Evolutionary conservation across 257 asterid species (phyloP).

Genomic region (Nicotiana tabacum): DNA sequence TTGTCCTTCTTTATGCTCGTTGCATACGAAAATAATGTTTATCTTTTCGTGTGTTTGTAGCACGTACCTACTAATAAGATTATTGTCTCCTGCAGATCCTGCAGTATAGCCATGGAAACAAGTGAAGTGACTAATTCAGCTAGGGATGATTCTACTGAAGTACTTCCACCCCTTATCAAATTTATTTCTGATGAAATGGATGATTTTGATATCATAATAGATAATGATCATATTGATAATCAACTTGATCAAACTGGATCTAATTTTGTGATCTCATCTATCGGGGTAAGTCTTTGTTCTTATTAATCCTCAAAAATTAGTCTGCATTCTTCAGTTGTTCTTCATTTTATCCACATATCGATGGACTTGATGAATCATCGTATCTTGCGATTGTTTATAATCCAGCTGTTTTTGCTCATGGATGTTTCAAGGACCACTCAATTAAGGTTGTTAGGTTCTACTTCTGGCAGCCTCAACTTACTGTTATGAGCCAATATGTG

Average conservation of each 20-base stretch:
- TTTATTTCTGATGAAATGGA: conserved; percentile 39
- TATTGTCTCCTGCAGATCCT: neutral
- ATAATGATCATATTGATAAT: neutral
- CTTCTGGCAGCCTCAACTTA: neutral
- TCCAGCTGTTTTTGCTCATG: neutral
- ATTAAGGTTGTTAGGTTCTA: neutral
- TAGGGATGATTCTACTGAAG: conserved; percentile 15
- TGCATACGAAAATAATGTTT: neutral
- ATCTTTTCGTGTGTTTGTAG: neutral
- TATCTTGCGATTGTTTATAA: neutral
- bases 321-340: neutral
- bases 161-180: conserved; percentile 45
- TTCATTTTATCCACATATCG: neutral
- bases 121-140: conserved; percentile 1
- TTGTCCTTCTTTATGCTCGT: neutral
- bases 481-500: neutral
- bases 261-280: conserved; percentile 13
- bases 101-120: conserved; percentile 26
- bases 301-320: neutral
- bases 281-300: conserved; percentile 19
- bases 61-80: neutral
- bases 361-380: neutral
- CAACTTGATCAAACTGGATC: neutral
- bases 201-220: conserved; percentile 41
- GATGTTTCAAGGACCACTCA: neutral